These are phyloP conservation scores for Heterobasidion irregulare DNA, from an alignment of 1,284 basidiomycete species.

Conservation along the genomic window DNA sequence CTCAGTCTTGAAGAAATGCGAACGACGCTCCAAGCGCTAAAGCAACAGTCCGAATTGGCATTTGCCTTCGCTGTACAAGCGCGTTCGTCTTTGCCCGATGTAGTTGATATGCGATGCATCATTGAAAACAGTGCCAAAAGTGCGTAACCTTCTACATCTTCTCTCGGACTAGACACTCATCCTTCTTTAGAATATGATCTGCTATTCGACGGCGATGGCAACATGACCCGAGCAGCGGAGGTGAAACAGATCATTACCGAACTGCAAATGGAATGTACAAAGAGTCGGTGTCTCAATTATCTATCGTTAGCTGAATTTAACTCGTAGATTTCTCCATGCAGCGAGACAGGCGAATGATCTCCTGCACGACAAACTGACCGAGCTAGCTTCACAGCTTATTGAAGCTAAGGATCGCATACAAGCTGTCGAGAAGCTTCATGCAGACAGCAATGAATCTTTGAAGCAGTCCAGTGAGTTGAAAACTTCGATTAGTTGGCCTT, in stretches of 20 bases:
- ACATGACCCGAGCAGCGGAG: conserved; percentile 14
- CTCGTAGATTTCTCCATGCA: conserved; percentile 3
- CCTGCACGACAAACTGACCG: conserved; percentile 25
- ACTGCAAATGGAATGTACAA: conserved; percentile 19
- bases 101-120: not conserved
- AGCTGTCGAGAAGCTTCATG: conserved; percentile 18
- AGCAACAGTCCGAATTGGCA: not conserved
- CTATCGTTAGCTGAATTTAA: not conserved
- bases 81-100: not conserved
- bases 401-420: conserved; percentile 22
- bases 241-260: conserved; percentile 16
- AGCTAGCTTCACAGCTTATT: conserved; percentile 22
- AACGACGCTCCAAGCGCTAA: not conserved
- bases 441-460: conserved; percentile 17
- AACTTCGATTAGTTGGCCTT: not conserved
- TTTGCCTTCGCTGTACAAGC: not conserved
- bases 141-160: not conserved
- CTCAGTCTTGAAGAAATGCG: conserved; percentile 8
- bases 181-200: conserved; percentile 20
- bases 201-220: conserved; percentile 18
- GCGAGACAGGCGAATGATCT: conserved; percentile 27
- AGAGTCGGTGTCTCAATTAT: conserved; percentile 14
- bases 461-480: conserved; percentile 14
- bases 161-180: conserved; percentile 10
- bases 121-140: not conserved